phyloP scores from a whole-genome alignment of 2,329 filamentous ascomycete genomes.

The Nemania sp. region DNA sequence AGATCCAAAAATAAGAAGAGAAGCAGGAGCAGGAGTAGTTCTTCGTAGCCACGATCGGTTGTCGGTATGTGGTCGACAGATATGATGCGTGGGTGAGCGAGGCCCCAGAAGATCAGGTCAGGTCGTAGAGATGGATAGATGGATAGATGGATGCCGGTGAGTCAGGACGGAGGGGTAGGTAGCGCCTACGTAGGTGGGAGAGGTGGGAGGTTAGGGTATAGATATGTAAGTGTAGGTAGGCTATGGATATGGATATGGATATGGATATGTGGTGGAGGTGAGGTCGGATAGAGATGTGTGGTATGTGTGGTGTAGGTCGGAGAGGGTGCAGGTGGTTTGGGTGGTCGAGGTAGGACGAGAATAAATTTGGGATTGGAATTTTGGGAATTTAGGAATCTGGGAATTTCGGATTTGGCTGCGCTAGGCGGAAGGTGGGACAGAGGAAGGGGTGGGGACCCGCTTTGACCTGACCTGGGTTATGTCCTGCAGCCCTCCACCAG shows the following conservation, averaged over 20 bases:
- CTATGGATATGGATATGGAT: no score
- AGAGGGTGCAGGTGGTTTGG: neutral
- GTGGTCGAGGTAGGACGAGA: neutral
- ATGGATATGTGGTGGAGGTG: no score
- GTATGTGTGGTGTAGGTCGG: neutral
- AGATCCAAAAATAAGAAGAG: no score
- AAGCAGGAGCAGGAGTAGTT: no score
- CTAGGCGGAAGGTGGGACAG: slow-evolving; percentile 20
- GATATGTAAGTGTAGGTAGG: neutral
- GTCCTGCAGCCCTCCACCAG: slow-evolving; percentile 11
- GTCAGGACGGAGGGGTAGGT: no score
- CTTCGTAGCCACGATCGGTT: neutral
- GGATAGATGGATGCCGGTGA: no score
- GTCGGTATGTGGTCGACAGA: neutral
- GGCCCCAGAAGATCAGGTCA: no score
- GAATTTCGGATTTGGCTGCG: slow-evolving; percentile 15
- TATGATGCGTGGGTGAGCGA: neutral
- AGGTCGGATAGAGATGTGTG: neutral
- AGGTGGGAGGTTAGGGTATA: no score
- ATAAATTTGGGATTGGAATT: slow-evolving; percentile 10
- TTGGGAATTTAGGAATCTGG: slow-evolving; percentile 11
- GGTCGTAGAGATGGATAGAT: no score
- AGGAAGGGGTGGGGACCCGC: slow-evolving; percentile 15
- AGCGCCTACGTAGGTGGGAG: no score
- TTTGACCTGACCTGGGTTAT: slow-evolving; percentile 10